Base-by-base conservation (phyloP, 2,329 filamentous ascomycete genomes). In the Neonectria neomacrospora region DNA sequence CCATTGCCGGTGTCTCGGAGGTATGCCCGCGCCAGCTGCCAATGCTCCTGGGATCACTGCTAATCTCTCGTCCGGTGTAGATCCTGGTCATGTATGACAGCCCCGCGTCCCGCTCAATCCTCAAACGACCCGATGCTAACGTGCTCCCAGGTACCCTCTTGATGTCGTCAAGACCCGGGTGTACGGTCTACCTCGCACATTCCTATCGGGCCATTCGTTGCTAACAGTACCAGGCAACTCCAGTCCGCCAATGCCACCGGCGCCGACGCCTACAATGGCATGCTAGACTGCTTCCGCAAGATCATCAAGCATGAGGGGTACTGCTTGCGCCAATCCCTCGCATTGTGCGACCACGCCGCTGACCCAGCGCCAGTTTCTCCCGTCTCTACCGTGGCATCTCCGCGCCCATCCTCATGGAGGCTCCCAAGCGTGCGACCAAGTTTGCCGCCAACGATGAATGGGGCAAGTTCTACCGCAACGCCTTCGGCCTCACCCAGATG, bases 361-460 rank as follows among this genome's bases (percentile, higher is more conserved):
- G 58, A 76, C 51, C 14, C 10, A n/a, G 32, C 51, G 28, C 23
- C 73, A 96, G 93, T 64, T 90, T 92, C 80, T 96, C 93, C 66
- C 90, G 95, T 71, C 86, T 99, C 65, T 99, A 99, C 85, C 93
- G 96, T 71, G 96, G 96, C 76, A 99, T 99, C 80, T 90, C 88
- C 47, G 95, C 96, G 26, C 96, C 96, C 54, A 98, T 99, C 76
- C 87, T 98, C 71, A 99, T 99, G 95, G 95, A 98, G 81, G 94
- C 94, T 64, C 80, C 83, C 74, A 97, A 97, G 88, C 89, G 94
- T 82, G 95, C 95, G 45, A 98, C 93, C 83, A 99, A 99, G 81
- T 99, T 99, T 81, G 95, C 96, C 50, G 96, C 96, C 81, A 99
- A 99, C 82, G 96, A 99, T 79, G 93, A 95, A 79, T 99, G 96